Percentiles rank a stretch among this genome's conserved stretches.
These are phyloP conservation scores for Vittaforma corneae DNA, from an alignment of 371 early-diverging fungal genomes.

Conservation along the genomic window DNA sequence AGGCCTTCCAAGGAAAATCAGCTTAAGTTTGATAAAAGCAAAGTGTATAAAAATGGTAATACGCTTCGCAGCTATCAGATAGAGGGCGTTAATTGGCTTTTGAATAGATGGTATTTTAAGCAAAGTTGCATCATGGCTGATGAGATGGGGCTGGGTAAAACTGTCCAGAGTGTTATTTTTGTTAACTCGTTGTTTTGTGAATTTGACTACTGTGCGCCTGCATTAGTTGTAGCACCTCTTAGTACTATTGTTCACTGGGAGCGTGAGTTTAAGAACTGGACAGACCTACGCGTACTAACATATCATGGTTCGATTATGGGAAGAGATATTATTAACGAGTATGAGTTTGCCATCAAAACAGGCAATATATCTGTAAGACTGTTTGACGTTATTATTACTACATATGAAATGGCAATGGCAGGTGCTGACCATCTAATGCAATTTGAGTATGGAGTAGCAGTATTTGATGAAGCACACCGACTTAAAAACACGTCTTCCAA, in stretches of 20 bases:
- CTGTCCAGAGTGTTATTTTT: conserved; percentile 87
- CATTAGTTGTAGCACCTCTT: conserved; percentile 89
- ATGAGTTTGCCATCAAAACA: conserved; percentile 64
- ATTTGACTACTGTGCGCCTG: conserved; percentile 67
- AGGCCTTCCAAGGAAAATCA: conserved; percentile 53
- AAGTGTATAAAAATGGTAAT: conserved; percentile 42
- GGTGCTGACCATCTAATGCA: conserved; percentile 73
- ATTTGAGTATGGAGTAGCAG: conserved; percentile 77
- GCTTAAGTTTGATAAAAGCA: conserved; percentile 38
- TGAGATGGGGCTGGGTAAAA: conserved; percentile 98
- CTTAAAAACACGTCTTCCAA: conserved; percentile 93
- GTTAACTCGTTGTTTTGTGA: conserved; percentile 71
- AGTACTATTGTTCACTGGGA: conserved; percentile 92
- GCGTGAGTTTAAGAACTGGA: conserved; percentile 82
- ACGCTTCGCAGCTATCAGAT: conserved; percentile 83
- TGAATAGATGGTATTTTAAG: conserved; percentile 83
- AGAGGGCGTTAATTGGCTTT: conserved; percentile 92
- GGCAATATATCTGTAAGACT: conserved; percentile 64
- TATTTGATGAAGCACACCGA: conserved; percentile 97
- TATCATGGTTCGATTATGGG: conserved; percentile 75
- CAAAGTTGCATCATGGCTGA: conserved; percentile 94
- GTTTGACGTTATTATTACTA: conserved; percentile 86
- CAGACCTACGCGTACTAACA: conserved; percentile 72
- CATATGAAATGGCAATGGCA: conserved; percentile 84
- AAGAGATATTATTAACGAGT: conserved; percentile 66